A percentile compares a stretch with the other conserved stretches of the same genome.
phyloP scores from a whole-genome alignment of 1,139 yeast species.

The Oligophagozyma castellii region DNA sequence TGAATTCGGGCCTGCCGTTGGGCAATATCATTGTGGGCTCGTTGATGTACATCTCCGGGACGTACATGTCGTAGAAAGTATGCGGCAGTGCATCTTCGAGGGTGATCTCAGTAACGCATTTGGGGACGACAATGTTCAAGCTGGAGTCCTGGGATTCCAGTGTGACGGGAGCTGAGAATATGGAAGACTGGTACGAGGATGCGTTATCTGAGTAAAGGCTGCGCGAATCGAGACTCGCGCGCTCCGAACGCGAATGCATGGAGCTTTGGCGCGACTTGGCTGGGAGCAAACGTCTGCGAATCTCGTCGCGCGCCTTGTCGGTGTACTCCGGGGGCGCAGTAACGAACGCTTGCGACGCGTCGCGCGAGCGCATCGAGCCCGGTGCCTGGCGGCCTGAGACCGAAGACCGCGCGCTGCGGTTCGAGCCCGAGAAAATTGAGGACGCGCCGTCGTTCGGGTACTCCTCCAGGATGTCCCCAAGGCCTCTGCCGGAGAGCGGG shows the following conservation, averaged over 20 bases:
- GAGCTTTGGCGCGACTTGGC: constrained; percentile 2
- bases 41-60: constrained; percentile 32
- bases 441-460: neutral
- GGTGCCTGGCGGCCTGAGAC: neutral
- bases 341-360: constrained; percentile 13
- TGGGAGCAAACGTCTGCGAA: constrained; percentile 22
- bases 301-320: constrained; percentile 29
- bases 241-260: constrained; percentile 3
- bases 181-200: constrained; percentile 16
- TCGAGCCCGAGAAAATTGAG: neutral
- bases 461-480: too few species aligned
- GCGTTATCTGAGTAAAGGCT: constrained; percentile 14
- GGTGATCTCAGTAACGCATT: constrained; percentile 14
- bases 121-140: constrained; percentile 6
- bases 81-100: constrained; percentile 34
- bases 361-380: constrained; percentile 3
- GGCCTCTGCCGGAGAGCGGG: too few species aligned
- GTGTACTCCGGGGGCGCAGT: constrained; percentile 29
- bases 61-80: constrained; percentile 38
- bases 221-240: constrained; percentile 6
- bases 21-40: constrained; percentile 28
- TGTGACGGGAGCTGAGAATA: constrained; percentile 19
- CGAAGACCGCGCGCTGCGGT: constrained; percentile 1
- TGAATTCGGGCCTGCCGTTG: constrained; percentile 46
- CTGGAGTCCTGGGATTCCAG: constrained; percentile 8